Conservation (phyloP, 164 flowering plant genomes). For the Tetrastigma voinierianum region DNA sequence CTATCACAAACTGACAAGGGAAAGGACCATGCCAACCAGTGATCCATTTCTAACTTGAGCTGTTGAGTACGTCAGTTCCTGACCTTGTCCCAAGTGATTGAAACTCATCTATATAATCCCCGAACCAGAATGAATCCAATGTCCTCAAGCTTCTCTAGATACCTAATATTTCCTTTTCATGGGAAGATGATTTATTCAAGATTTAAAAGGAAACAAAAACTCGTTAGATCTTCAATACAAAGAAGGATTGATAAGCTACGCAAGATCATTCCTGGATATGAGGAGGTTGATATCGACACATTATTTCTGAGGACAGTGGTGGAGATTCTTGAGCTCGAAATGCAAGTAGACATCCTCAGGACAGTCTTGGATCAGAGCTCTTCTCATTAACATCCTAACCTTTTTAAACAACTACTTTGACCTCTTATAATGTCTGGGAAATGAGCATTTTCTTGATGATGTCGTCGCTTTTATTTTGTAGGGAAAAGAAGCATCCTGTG, state of each 20-base stretch:
- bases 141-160: too few relatives aligned
- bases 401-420: too few relatives aligned
- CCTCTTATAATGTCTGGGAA: too few relatives aligned
- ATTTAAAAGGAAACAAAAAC: not conserved
- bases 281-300: not conserved
- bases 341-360: conserved; percentile 1
- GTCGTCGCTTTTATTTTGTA: too few relatives aligned
- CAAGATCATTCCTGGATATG: not conserved
- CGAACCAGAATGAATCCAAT: not conserved
- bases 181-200: too few relatives aligned
- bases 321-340: not conserved
- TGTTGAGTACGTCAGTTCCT: not conserved
- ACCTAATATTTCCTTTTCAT: too few relatives aligned
- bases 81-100: not conserved
- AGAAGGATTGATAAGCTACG: conserved; percentile 1
- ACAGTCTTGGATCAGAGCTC: not conserved
- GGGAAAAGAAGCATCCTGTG: too few relatives aligned
- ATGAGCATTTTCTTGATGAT: too few relatives aligned
- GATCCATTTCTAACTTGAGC: not conserved
- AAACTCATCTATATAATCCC: not conserved
- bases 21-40: too few relatives aligned
- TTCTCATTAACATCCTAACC: too few relatives aligned
- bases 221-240: not conserved
- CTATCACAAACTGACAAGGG: too few relatives aligned
- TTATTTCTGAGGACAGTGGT: not conserved